Evolutionary conservation across 2,329 filamentous ascomycete genomes (phyloP).

Genomic region (Blumeria graminis): DNA sequence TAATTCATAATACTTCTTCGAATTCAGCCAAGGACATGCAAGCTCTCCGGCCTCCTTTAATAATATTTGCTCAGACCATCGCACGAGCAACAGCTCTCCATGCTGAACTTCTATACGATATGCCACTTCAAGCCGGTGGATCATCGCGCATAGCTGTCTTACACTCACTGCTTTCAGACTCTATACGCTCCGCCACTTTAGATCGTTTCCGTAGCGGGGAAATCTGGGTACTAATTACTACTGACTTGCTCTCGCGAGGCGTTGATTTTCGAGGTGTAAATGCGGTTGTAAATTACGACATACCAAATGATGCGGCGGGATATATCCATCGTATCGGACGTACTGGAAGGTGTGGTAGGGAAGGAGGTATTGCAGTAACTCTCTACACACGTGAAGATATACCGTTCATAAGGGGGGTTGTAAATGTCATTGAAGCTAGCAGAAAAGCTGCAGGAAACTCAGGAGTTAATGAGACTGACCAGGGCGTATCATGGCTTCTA

Average conservation of each 20-base stretch:
- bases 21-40: slow-evolving; percentile 14
- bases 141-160: slow-evolving; percentile 68
- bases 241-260: slow-evolving; percentile 73
- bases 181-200: slow-evolving; percentile 58
- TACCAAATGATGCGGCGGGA: slow-evolving; percentile 67
- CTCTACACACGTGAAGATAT: slow-evolving; percentile 93
- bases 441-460: slow-evolving; percentile 42
- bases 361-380: slow-evolving; percentile 75
- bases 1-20: slow-evolving; percentile 51
- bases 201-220: slow-evolving; percentile 73
- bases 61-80: slow-evolving; percentile 93
- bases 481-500: slow-evolving; percentile 50
- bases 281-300: slow-evolving; percentile 92
- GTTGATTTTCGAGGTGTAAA: slow-evolving; percentile 91
- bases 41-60: slow-evolving; percentile 56
- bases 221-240: slow-evolving; percentile 91
- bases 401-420: slow-evolving; percentile 68
- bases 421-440: slow-evolving; percentile 70
- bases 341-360: slow-evolving; percentile 67
- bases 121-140: slow-evolving; percentile 68
- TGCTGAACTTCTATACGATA: slow-evolving; percentile 81
- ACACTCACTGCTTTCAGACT: slow-evolving; percentile 64
- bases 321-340: slow-evolving; percentile 89
- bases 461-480: slow-evolving; percentile 33
- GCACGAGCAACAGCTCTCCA: slow-evolving; percentile 70